These are phyloP conservation scores for Paraphoma sp. DNA, from an alignment of 2,329 filamentous ascomycete genomes.

Conservation along the genomic window DNA sequence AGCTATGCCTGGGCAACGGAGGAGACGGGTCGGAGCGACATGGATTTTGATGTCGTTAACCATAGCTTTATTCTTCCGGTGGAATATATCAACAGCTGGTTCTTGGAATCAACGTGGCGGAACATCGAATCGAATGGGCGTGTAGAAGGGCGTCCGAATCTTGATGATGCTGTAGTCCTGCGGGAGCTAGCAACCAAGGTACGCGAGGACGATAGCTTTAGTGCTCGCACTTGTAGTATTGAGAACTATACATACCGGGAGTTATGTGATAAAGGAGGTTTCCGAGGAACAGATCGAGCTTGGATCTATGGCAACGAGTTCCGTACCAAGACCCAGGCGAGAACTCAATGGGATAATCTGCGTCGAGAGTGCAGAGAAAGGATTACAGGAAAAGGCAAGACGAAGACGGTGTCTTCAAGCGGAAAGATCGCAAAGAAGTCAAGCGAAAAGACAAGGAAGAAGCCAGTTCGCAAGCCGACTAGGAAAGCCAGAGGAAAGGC, in stretches of 20 bases:
- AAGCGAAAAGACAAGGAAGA: not conserved
- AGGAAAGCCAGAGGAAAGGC: too few species aligned
- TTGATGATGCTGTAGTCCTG: not conserved
- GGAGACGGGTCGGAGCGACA: not conserved
- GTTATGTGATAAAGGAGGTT: too few species aligned
- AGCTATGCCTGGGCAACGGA: not conserved
- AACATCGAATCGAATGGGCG: not conserved
- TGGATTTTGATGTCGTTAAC: not conserved
- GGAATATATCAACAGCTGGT: conserved; percentile 1
- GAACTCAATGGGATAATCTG: not conserved
- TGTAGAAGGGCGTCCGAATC: not conserved
- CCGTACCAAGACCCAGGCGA: not conserved
- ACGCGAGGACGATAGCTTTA: not conserved
- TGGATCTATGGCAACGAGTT: not conserved
- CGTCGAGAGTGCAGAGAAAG: not conserved
- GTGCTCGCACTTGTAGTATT: too few species aligned
- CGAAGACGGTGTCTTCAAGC: not conserved
- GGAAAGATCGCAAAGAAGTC: not conserved
- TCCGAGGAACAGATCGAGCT: too few species aligned
- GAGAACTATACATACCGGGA: too few species aligned
- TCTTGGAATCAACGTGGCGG: not conserved
- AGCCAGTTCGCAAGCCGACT: too few species aligned
- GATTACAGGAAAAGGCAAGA: not conserved
- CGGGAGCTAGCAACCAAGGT: not conserved
- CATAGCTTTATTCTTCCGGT: not conserved